These are phyloP conservation scores for Evernia prunastri DNA, from an alignment of 495 filamentous ascomycete species.

Conservation along the genomic window DNA sequence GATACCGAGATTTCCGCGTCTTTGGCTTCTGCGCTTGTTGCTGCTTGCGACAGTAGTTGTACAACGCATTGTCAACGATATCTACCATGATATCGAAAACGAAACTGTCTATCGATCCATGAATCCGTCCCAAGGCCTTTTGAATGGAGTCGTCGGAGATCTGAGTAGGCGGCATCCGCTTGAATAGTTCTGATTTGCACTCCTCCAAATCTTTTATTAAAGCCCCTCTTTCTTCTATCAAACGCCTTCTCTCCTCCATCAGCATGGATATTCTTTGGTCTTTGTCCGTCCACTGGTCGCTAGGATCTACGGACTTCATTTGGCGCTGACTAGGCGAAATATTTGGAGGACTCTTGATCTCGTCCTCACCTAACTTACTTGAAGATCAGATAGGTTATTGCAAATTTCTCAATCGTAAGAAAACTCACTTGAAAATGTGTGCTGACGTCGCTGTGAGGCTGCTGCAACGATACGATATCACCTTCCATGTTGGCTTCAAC, in stretches of 20 bases:
- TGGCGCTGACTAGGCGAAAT: background rate
- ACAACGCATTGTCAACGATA: background rate
- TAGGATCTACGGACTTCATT: too few relatives aligned
- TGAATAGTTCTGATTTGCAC: background rate
- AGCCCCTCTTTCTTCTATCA: background rate
- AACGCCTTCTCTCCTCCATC: background rate
- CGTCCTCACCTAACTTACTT: background rate
- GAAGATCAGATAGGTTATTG: background rate
- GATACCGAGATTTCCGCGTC: background rate
- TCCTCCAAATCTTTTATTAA: conserved; percentile 2
- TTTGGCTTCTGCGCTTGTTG: background rate
- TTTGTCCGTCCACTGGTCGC: conserved; percentile 21
- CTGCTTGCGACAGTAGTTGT: background rate
- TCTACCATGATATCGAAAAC: conserved; percentile 2
- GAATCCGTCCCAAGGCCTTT: conserved; percentile 3
- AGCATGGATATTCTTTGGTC: background rate
- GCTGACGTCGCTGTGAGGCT: background rate
- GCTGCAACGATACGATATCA: background rate
- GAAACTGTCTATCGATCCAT: conserved; percentile 6
- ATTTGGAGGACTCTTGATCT: background rate
- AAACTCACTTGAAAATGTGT: background rate
- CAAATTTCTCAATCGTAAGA: too few relatives aligned
- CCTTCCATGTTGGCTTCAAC: background rate
- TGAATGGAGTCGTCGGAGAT: conserved; percentile 10
- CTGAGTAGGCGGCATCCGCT: background rate